Percentiles rank a stretch among this genome's conserved stretches.
These are phyloP conservation scores for Metarhizium brunneum DNA, from an alignment of 2,329 filamentous ascomycete genomes.

Conservation along the genomic window DNA sequence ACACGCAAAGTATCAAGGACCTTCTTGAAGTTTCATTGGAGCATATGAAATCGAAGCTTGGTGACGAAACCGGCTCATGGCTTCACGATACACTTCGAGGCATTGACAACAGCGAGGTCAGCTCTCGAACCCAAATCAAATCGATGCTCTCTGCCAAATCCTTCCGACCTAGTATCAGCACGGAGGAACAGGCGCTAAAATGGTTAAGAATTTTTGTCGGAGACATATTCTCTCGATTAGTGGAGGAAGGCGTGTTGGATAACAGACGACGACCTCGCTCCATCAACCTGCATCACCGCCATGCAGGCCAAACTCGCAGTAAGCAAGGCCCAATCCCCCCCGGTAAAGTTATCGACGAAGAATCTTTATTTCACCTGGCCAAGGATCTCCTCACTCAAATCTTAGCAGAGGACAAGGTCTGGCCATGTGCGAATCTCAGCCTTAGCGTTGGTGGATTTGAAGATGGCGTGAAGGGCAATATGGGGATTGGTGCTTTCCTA, in stretches of 20 bases:
- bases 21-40: slow-evolving; percentile 64
- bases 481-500: slow-evolving; percentile 80
- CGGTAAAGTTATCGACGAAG: slow-evolving; percentile 64
- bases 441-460: slow-evolving; percentile 89
- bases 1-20: slow-evolving; percentile 70
- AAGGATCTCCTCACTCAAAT: slow-evolving; percentile 71
- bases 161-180: slow-evolving; percentile 76
- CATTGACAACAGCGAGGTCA: slow-evolving; percentile 81
- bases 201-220: slow-evolving; percentile 90
- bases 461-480: slow-evolving; percentile 74
- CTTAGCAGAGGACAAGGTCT: slow-evolving; percentile 66
- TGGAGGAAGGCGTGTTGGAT: slow-evolving; percentile 84
- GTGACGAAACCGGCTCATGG: slow-evolving; percentile 79
- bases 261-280: slow-evolving; percentile 79
- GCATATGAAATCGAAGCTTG: slow-evolving; percentile 67
- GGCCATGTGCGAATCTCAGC: slow-evolving; percentile 88
- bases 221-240: slow-evolving; percentile 81
- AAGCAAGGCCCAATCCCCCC: slow-evolving; percentile 68
- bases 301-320: slow-evolving; percentile 64
- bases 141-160: slow-evolving; percentile 96
- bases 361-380: slow-evolving; percentile 63
- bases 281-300: slow-evolving; percentile 75
- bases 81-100: slow-evolving; percentile 78
- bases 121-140: slow-evolving; percentile 85
- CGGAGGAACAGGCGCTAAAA: slow-evolving; percentile 63